Evolutionary conservation across 139 green algal species (phyloP).

Genomic region (Haematococcus sp.): DNA sequence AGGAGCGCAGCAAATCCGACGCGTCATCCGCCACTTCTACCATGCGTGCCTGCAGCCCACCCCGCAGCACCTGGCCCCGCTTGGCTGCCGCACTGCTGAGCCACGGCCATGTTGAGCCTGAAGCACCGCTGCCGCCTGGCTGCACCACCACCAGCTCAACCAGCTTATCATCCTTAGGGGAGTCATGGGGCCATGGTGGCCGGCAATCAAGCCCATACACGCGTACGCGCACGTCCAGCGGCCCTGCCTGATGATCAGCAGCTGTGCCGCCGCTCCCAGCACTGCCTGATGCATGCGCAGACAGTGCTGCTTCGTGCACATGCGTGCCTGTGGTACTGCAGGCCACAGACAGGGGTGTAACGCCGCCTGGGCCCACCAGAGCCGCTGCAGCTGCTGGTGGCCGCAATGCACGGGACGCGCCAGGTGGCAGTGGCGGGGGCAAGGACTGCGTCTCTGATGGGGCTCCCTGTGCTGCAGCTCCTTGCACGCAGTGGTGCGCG

Average conservation of each 20-base stretch:
- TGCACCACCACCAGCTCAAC: constrained; percentile 21
- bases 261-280: neutral
- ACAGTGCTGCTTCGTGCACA: no score
- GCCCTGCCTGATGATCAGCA: neutral
- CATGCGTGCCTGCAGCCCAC: constrained; percentile 14
- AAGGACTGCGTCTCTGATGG: no score
- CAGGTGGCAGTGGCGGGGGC: no score
- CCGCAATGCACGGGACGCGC: no score
- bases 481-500: neutral
- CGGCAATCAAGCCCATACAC: neutral
- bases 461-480: neutral
- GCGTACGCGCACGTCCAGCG: neutral
- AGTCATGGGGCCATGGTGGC: constrained; percentile 38
- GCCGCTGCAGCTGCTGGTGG: no score
- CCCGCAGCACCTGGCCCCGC: neutral
- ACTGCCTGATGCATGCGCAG: no score
- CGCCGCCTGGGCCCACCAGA: no score
- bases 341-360: no score
- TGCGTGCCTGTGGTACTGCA: no score
- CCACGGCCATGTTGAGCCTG: neutral
- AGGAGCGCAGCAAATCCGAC: neutral
- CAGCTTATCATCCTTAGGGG: constrained; percentile 20
- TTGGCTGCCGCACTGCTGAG: neutral
- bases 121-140: neutral
- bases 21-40: neutral